Percentiles rank a stretch among this genome's conserved stretches.
Conservation (phyloP, 1,284 basidiomycete genomes). For the Vanrija humicola region DNA sequence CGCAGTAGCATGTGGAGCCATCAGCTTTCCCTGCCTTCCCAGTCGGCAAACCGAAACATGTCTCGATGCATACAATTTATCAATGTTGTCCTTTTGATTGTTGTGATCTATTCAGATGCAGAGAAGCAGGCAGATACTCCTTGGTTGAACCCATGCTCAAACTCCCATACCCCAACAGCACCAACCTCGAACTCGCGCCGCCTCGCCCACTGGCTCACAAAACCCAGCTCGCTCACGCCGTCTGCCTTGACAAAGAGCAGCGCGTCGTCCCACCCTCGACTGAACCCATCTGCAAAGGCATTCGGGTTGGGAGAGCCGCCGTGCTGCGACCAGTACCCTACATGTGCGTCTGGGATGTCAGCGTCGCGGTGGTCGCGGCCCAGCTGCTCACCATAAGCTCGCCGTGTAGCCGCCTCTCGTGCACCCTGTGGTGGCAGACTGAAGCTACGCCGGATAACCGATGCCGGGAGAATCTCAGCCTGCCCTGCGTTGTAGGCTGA, state of each 20-base stretch:
- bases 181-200: constrained; percentile 51
- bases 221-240: constrained; percentile 58
- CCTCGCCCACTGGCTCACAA: constrained; percentile 59
- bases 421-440: constrained; percentile 34
- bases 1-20: no score
- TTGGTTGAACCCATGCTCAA: constrained; percentile 60
- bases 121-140: constrained; percentile 44
- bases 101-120: background rate
- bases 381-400: constrained; percentile 51
- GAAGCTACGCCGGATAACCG: constrained; percentile 45
- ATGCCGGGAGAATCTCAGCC: constrained; percentile 60
- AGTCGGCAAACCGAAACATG: background rate
- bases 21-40: no score
- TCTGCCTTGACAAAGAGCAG: constrained; percentile 53
- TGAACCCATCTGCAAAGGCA: constrained; percentile 64
- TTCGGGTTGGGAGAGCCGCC: constrained; percentile 59
- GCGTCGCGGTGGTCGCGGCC: background rate
- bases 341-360: constrained; percentile 54
- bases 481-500: constrained; percentile 65
- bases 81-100: background rate
- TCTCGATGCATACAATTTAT: background rate
- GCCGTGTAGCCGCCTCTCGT: constrained; percentile 47
- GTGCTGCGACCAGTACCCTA: constrained; percentile 58
- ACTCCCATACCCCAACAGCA: constrained; percentile 59
- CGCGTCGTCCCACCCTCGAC: constrained; percentile 67